Evolutionary conservation across 192 early-diverging fungal species (phyloP), one percentile per base, ranked within the genome.

Genomic region (Kickxella alabastrina): DNA sequence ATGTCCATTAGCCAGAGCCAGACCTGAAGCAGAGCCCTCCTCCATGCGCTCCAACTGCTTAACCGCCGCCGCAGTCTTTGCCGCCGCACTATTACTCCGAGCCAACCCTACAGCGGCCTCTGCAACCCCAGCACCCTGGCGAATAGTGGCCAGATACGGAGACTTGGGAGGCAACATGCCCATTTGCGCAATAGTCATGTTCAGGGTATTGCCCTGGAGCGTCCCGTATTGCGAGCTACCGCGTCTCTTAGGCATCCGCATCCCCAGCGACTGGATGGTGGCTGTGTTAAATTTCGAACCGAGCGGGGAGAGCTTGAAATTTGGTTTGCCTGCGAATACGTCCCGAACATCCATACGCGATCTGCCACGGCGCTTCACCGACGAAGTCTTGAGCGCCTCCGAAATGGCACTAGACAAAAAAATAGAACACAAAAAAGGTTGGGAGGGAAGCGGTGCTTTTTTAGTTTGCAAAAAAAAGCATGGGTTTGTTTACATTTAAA

Each of bases 81-180:
- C 72, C n/a, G 65, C 72, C 17, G 72, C 65, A 18, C 65, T 75
- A 43, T 75, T 75, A 49, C 65, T 75, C 6, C 72, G 26, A 10
- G 27, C 38, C 1, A 75, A 47, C n/a, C 29, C 31, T n/a, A n/a
- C n/a, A 17, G 21, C 6, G 2, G 36, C 31, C 4, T 40, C 49
- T 32, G 39, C 13, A 15, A 45, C 26, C 0, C 18, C 41, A n/a
- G n/a, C n/a, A n/a, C 28, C 47, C 48, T 52, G 51, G n/a, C 22
- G 40, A 1, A 72, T 57, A 23, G 56, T 72, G 43, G 62, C 54
- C 38, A 73, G 45, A 37, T 61, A 73, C 26, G 69, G 69, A 14
- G 69, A 73, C 10, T 61, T 60, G 3, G 69, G 69, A 37, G 69
- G 69, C 37, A 73, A 56, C 69, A 61, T 65, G 21, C 57, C 53